Conservation (phyloP, 345 rosid genomes). For the Clarkia xantiana region DNA sequence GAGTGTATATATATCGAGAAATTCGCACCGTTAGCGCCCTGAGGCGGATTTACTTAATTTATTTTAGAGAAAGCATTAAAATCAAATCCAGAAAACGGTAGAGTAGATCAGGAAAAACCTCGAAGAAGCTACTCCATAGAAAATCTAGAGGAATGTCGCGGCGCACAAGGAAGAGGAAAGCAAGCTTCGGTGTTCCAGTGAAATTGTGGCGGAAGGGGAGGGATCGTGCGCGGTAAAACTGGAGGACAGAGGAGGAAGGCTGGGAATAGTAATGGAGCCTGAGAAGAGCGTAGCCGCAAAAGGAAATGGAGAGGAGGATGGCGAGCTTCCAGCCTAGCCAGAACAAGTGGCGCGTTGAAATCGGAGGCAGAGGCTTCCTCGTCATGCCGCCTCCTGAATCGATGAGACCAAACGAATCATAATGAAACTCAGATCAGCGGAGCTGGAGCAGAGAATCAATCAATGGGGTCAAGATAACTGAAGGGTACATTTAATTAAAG, state of each 20-base stretch:
- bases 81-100: background rate
- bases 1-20: slow-evolving; percentile 70
- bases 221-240: slow-evolving; percentile 9
- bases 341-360: slow-evolving; percentile 23
- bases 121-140: slow-evolving; percentile 61
- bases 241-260: slow-evolving; percentile 7
- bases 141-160: slow-evolving; percentile 50
- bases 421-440: too few species aligned
- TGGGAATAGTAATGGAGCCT: slow-evolving; percentile 26
- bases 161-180: slow-evolving; percentile 48
- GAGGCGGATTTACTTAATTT: background rate
- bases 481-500: too few species aligned
- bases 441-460: too few species aligned
- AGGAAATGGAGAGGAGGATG: slow-evolving; percentile 28
- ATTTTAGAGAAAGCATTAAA: background rate
- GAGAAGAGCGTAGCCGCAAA: slow-evolving; percentile 41
- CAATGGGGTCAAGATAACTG: too few species aligned
- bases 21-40: slow-evolving; percentile 47
- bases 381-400: slow-evolving; percentile 20
- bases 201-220: slow-evolving; percentile 13
- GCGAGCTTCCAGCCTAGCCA: slow-evolving; percentile 58
- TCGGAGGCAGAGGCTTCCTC: slow-evolving; percentile 26
- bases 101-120: slow-evolving; percentile 26
- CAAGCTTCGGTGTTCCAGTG: slow-evolving; percentile 41
- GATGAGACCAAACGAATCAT: too few species aligned